Base-by-base conservation (phyloP, 2,329 filamentous ascomycete genomes). In the Aspergillus aculeatinus region DNA sequence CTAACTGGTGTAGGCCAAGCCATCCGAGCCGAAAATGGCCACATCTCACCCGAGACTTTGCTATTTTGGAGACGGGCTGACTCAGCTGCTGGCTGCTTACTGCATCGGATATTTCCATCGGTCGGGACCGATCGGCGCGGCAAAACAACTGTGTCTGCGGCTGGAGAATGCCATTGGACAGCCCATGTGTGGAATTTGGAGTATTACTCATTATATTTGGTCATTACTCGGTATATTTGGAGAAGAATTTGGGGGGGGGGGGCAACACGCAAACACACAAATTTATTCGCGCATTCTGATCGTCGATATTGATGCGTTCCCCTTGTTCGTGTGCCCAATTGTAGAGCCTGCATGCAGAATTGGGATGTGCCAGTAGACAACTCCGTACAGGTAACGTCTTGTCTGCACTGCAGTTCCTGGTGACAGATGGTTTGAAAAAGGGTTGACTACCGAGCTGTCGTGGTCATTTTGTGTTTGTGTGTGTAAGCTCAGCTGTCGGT, bases 61-160 rank as follows among this genome's bases (percentile, higher is more conserved):
- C 52, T 55, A 29, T 44, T 48, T 47, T 29, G 21, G 39, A 31
- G 27, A 47, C 42, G 11, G 11, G 11, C 14, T 35, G n/a, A 39
- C 29, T 21, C 14, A 44, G 16, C 16, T 42, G 5, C 5, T n/a
- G 39, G 5, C 5, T n/a, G 39, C 16, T 16, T 16, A 53, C 57
- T 58, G 58, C 62, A 57, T 65, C 61, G 60, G 63, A 62, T 55
- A 48, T 47, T 62, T 58, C 61, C 60, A 63, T 67, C 65, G 63
- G 65, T 63, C 63, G 65, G 65, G 29, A 57, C 65, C 63, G 65
- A 65, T 66, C 63, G 63, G 64, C 58, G 54, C 39, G 59, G 55
- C 57, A 51, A 60, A 12, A 56, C 59, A 29, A 9, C 27, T 9
- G 27, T 10, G 7, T 9, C 27, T 7, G 27, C 27, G 27, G 27